phyloP scores from a whole-genome alignment of 1,284 basidiomycete genomes.

The Phaffia rhodozyma region DNA sequence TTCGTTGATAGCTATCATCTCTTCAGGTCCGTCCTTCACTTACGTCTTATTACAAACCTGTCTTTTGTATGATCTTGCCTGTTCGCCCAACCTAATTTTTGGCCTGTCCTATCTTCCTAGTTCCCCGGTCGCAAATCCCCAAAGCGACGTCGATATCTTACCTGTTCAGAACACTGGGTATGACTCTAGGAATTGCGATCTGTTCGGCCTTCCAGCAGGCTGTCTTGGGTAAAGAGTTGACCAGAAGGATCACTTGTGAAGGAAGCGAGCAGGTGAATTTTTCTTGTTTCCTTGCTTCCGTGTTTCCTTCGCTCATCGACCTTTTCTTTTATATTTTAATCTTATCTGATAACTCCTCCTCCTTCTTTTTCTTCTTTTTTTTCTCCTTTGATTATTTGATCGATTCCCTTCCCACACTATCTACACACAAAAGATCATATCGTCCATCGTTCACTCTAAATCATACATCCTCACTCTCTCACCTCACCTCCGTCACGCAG shows the following conservation, averaged over 20 bases:
- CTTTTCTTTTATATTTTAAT: too few relatives aligned
- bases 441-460: slow-evolving; percentile 33
- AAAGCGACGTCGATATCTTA: slow-evolving; percentile 36
- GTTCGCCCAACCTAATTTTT: background rate
- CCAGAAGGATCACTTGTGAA: slow-evolving; percentile 9
- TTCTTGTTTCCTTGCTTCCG: background rate
- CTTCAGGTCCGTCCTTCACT: background rate
- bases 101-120: background rate
- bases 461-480: slow-evolving; percentile 28
- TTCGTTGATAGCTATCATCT: slow-evolving; percentile 12
- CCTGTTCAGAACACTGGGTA: slow-evolving; percentile 32
- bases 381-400: background rate
- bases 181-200: slow-evolving; percentile 29
- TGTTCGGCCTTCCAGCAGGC: slow-evolving; percentile 12
- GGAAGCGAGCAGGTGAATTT: slow-evolving; percentile 21
- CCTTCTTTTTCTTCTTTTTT: background rate
- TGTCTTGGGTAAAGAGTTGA: slow-evolving; percentile 11
- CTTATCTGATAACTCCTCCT: background rate
- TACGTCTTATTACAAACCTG: too few relatives aligned
- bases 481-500: slow-evolving; percentile 20
- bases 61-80: background rate
- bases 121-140: slow-evolving; percentile 20
- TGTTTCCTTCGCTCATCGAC: background rate
- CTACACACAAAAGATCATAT: slow-evolving; percentile 24
- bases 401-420: background rate